phyloP scores from a whole-genome alignment of 768 basidiomycete genomes.

The Boletus bicolor region DNA sequence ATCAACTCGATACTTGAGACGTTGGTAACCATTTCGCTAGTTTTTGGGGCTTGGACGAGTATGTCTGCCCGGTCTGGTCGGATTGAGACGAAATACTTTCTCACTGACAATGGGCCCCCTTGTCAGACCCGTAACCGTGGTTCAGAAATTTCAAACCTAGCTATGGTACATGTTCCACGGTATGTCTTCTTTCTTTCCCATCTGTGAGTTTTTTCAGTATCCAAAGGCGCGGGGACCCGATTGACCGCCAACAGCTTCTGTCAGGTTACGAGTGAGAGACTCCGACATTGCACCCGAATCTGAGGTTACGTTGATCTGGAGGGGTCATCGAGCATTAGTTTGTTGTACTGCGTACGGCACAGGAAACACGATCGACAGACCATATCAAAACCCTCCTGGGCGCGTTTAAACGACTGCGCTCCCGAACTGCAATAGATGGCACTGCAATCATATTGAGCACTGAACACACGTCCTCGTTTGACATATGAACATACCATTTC shows the following conservation, averaged over 20 bases:
- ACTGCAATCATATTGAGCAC: slow-evolving; percentile 25
- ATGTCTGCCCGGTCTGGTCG: not conserved
- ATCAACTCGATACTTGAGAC: not conserved
- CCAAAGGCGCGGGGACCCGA: slow-evolving; percentile 2
- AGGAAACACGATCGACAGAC: slow-evolving; percentile 24
- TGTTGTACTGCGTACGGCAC: not conserved
- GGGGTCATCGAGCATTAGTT: not conserved
- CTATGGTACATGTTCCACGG: not conserved
- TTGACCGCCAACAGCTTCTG: slow-evolving; percentile 20
- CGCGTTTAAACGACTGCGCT: slow-evolving; percentile 41
- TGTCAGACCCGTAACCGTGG: not conserved
- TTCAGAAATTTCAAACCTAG: not conserved
- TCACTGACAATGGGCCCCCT: not conserved
- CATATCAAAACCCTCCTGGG: slow-evolving; percentile 52
- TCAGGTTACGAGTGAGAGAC: slow-evolving; percentile 22
- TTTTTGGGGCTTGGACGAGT: not conserved
- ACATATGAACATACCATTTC: slow-evolving; percentile 51
- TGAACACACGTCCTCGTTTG: not conserved
- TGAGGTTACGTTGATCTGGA: slow-evolving; percentile 47
- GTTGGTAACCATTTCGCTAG: not conserved
- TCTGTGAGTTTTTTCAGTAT: slow-evolving; percentile 5
- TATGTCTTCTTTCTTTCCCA: not conserved
- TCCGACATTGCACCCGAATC: slow-evolving; percentile 46
- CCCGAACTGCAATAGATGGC: slow-evolving; percentile 50
- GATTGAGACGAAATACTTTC: not conserved